phyloP scores from a whole-genome alignment of 2,329 filamentous ascomycete genomes.

The Escovopsis sp. region DNA sequence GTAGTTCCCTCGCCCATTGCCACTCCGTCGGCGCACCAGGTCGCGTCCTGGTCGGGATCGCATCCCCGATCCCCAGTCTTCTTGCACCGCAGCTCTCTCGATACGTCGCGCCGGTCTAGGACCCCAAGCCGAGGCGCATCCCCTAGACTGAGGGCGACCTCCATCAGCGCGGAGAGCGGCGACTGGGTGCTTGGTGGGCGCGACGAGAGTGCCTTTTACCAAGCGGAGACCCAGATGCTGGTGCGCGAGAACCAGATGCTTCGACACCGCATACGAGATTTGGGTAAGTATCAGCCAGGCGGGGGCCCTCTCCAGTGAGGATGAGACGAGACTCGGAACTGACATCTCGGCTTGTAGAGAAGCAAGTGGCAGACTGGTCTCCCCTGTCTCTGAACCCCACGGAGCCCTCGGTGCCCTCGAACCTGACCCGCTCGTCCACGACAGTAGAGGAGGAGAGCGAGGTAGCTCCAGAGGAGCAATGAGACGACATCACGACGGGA shows the following conservation, averaged over 20 bases:
- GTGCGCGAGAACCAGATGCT: slow-evolving; percentile 73
- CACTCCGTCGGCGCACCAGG: slow-evolving; percentile 17
- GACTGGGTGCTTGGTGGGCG: slow-evolving; percentile 49
- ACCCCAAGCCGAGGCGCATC: slow-evolving; percentile 43
- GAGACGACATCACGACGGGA: too few relatives aligned
- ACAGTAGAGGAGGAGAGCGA: slow-evolving; percentile 4
- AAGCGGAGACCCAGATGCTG: slow-evolving; percentile 66
- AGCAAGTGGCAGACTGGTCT: slow-evolving; percentile 4
- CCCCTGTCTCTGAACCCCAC: not conserved
- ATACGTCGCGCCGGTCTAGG: slow-evolving; percentile 40
- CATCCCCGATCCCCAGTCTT: slow-evolving; percentile 36
- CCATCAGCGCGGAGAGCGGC: slow-evolving; percentile 41
- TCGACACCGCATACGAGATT: slow-evolving; percentile 54
- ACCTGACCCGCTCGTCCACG: slow-evolving; percentile 8
- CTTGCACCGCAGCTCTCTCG: slow-evolving; percentile 40
- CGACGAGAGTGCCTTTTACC: slow-evolving; percentile 66
- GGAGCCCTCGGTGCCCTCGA: slow-evolving; percentile 1
- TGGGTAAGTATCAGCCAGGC: slow-evolving; percentile 40
- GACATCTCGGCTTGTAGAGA: not conserved
- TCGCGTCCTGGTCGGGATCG: slow-evolving; percentile 19
- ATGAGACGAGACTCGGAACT: not conserved
- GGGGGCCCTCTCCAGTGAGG: too few relatives aligned
- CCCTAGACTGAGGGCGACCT: slow-evolving; percentile 40
- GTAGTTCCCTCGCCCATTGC: slow-evolving; percentile 18
- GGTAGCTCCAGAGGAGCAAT: not conserved